Base-by-base conservation (phyloP, 2,329 filamentous ascomycete genomes). In the Colletotrichum sp. region DNA sequence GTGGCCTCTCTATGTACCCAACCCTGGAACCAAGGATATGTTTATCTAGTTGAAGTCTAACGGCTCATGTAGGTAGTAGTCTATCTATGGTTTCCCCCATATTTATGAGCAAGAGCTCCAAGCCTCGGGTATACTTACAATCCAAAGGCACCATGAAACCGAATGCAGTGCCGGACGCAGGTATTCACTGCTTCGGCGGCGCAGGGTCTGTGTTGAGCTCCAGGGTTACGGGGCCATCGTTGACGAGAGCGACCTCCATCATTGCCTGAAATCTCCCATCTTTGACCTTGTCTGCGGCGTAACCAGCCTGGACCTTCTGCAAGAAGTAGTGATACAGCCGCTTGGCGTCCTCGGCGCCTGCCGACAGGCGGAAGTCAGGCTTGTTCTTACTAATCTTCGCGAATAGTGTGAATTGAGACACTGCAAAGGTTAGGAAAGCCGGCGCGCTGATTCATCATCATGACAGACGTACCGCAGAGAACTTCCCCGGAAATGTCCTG, bases 251-350 rank as follows among this genome's bases (percentile, higher is more conserved):
- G 75, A 99, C 96, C 82, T 99, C 94, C 97, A 99, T 99, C 96
- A 98, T 98, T 66, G 97, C 97, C 82, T 98, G 96, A 84, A 99
- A 99, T 34, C 96, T 92, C n/a, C 98, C 97, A 83, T 99, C 94
- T 83, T 98, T 96, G 75, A 99, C 96, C 78, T 90, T 93, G 11
- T 95, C 94, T 8, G 90, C 85, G 7, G 88, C 84, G 83, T 99
- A 98, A 4, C 92, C 89, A 70, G 93, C 89, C 80, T 93, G 90
- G 57, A 99, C 92, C 80, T 94, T 95, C 67, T 91, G 87, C 80
- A 96, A 92, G 86, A 99, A 99, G 82, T 93, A 89, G 71, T 96
- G 92, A 83, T 99, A 99, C 8, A 99, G 89, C 77, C 90, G 90
- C 80, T 92, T 95, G 29, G 96, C 97, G 72, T 96, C 92, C 13